Conservation (phyloP, 2,329 filamentous ascomycete species). For the Colletotrichum zoysiae region DNA sequence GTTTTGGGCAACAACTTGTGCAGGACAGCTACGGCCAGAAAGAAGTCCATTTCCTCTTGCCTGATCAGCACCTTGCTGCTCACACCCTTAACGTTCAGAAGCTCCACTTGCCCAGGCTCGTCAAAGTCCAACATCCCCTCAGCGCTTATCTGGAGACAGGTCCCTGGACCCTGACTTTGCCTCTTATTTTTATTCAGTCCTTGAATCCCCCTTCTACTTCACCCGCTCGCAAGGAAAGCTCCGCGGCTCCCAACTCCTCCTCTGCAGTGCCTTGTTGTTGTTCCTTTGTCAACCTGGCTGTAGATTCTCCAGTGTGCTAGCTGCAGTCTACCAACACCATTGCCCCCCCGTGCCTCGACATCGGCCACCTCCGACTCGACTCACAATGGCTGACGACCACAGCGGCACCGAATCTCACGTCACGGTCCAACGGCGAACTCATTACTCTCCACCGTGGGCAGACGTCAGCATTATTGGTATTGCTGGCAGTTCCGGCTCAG, state of each 20-base stretch:
- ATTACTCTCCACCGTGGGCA: constrained; percentile 95
- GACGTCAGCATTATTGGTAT: constrained; percentile 97
- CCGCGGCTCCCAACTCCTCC: constrained; percentile 3
- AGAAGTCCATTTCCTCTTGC: background rate
- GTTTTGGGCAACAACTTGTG: background rate
- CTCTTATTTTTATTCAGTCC: constrained; percentile 28
- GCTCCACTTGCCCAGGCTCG: constrained; percentile 32
- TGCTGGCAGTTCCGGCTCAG: constrained; percentile 92
- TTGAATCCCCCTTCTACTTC: constrained; percentile 16
- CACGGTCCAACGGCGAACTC: constrained; percentile 70
- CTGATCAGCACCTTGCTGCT: constrained; percentile 21
- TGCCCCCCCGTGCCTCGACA: constrained; percentile 3
- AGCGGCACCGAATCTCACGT: constrained; percentile 53
- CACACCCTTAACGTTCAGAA: constrained; percentile 22
- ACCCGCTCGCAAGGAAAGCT: constrained; percentile 18
- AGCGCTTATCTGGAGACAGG: constrained; percentile 39
- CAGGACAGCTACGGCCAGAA: background rate
- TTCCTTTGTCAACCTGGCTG: constrained; percentile 9
- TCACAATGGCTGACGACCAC: constrained; percentile 35
- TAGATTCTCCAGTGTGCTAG: constrained; percentile 24
- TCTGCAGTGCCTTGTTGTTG: constrained; percentile 11
- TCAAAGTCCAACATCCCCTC: constrained; percentile 38
- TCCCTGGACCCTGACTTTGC: constrained; percentile 33
- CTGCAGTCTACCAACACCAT: constrained; percentile 30
- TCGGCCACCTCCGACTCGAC: constrained; percentile 35